Base-by-base conservation (phyloP, 2,329 filamentous ascomycete species). In the Bretziella fagacearum region DNA sequence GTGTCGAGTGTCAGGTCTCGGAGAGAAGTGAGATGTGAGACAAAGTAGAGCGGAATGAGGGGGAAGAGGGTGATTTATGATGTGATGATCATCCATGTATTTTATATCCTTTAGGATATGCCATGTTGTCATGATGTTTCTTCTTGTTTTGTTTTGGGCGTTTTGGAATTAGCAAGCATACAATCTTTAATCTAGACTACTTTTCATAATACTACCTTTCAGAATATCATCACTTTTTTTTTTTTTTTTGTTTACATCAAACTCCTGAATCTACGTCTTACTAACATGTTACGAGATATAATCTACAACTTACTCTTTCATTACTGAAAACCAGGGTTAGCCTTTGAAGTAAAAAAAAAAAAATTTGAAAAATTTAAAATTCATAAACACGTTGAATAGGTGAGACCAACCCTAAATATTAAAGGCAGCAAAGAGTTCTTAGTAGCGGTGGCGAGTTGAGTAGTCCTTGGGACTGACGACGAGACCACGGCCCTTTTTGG, bases 401-500 rank as follows among this genome's bases (percentile, higher is more conserved):
- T 52, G 53, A 56, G 54, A 58, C 55, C 53, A 57, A 58, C 55
- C 55, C 56, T 56, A 41, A 35, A 15, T 4, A 49, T 8, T 3
- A 27, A 29, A 23, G 17, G 13, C 23, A 15, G 23, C 6, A 29
- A 46, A 5, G 35, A 18, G 30, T 17, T 7, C 26, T 51, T 56
- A 63, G 52, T 63, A 63, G 52, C 60, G 55, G 49, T 63, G 61
- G 20, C 62, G 57, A 4, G 61, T 63, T 25, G 60, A 62, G 48
- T 63, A 63, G 48, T 61, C 58, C 70, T 96, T 98, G 1, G 89
- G 91, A 59, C 85, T 93, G 54, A 96, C 86, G 33, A 98, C 91
- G 55, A 98, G 66, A 81, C 93, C 91, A 46, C 89, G 72, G 1
- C 93, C 91, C 68, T 98, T 98, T 73, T 94, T 96, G 26, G 91